phyloP scores from a whole-genome alignment of 768 basidiomycete genomes.

The Lepiota brunneoincarnata region DNA sequence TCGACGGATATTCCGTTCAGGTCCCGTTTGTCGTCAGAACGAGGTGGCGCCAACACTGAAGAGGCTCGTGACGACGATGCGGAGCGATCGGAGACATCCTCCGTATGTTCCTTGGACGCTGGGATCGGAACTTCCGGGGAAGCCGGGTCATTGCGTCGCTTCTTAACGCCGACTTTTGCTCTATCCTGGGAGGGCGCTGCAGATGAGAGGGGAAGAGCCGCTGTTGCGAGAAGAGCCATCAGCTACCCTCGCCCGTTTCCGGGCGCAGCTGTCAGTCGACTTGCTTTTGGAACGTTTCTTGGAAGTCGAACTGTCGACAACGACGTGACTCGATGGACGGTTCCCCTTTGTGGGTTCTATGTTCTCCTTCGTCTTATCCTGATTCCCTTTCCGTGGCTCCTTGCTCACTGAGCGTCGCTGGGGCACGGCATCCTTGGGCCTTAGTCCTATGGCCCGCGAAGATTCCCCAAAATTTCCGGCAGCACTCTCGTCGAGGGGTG shows the following conservation, averaged over 20 bases:
- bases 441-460: no score
- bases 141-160: neutral
- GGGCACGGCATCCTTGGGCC: neutral
- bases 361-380: no score
- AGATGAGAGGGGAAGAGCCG: neutral
- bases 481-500: neutral
- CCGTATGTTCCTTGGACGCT: neutral
- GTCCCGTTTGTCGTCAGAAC: constrained; percentile 13
- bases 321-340: neutral
- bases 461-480: neutral
- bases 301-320: neutral
- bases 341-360: no score
- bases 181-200: neutral
- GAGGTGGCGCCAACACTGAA: neutral
- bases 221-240: neutral
- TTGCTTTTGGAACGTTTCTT: neutral
- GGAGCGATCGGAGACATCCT: constrained; percentile 1
- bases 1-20: constrained; percentile 21
- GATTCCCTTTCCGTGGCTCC: neutral
- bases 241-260: constrained; percentile 4
- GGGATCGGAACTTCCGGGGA: neutral
- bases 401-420: neutral
- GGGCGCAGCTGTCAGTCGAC: neutral
- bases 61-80: constrained; percentile 5
- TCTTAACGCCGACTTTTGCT: neutral